Evolutionary conservation across 2,329 filamentous ascomycete genomes (phyloP).

Genomic region (Triangularia setosa): DNA sequence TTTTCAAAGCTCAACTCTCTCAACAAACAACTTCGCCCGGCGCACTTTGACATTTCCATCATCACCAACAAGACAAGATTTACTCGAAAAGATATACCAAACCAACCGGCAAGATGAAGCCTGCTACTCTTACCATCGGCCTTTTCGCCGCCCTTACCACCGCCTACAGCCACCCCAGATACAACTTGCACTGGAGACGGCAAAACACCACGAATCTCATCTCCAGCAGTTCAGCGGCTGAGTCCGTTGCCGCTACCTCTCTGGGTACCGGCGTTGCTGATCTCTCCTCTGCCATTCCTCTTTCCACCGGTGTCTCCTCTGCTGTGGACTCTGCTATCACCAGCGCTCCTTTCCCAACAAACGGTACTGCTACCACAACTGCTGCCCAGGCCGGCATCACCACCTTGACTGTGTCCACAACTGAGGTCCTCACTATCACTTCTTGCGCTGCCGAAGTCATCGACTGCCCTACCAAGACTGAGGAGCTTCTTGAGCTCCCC

Average conservation of each 20-base stretch:
- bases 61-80: constrained; percentile 12
- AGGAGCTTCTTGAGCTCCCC: constrained; percentile 30
- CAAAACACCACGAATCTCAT: constrained; percentile 24
- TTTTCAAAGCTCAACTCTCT: constrained; percentile 15
- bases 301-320: constrained; percentile 14
- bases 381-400: constrained; percentile 26
- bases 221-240: constrained; percentile 4
- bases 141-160: constrained; percentile 41
- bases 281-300: not conserved
- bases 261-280: constrained; percentile 2
- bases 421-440: constrained; percentile 35
- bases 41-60: constrained; percentile 16
- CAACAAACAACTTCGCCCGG: constrained; percentile 14
- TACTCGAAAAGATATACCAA: constrained; percentile 17
- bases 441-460: constrained; percentile 38
- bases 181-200: constrained; percentile 31
- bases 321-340: constrained; percentile 9
- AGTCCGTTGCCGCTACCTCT: not conserved
- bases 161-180: constrained; percentile 40
- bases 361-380: constrained; percentile 16
- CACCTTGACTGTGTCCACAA: constrained; percentile 38
- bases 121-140: constrained; percentile 40
- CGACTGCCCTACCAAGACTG: constrained; percentile 36
- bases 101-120: constrained; percentile 45
- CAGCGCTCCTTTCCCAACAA: constrained; percentile 16